These are phyloP conservation scores for Xylariaceae sp. DNA, from an alignment of 2,329 filamentous ascomycete species.

Conservation along the genomic window DNA sequence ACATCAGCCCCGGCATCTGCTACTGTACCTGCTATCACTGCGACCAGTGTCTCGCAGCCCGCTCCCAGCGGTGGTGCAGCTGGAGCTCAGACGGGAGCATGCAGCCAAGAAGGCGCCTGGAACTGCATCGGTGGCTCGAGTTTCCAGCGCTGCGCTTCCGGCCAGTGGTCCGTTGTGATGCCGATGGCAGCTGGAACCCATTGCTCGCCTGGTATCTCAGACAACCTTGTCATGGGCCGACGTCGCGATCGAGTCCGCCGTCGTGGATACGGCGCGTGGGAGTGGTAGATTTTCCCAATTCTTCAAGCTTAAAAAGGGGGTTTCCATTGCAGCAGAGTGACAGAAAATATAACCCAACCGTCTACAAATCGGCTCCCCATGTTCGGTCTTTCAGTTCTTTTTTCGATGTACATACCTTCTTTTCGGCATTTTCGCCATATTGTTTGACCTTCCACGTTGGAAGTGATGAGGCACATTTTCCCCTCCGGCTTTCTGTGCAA, in stretches of 20 bases:
- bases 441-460: neutral
- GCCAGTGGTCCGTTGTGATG: constrained; percentile 57
- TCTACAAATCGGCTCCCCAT: neutral
- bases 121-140: constrained; percentile 61
- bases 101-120: constrained; percentile 61
- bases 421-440: neutral
- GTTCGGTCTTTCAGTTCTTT: constrained; percentile 13
- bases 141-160: constrained; percentile 69
- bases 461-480: neutral
- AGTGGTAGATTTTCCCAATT: constrained; percentile 7
- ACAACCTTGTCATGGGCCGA: constrained; percentile 31
- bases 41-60: constrained; percentile 28
- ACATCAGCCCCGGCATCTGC: constrained; percentile 10
- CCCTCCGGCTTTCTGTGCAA: neutral
- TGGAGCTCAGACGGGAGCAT: constrained; percentile 44
- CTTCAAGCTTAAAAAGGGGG: no score
- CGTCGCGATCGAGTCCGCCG: constrained; percentile 30
- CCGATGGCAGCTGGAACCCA: constrained; percentile 59
- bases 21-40: constrained; percentile 24
- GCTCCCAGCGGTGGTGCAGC: constrained; percentile 28
- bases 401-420: constrained; percentile 24
- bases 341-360: neutral
- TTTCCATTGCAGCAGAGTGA: neutral
- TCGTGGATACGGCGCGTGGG: neutral
- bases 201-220: constrained; percentile 48